Evolutionary conservation across 2,329 filamentous ascomycete genomes (phyloP).

Genomic region (Xylariales sp.): DNA sequence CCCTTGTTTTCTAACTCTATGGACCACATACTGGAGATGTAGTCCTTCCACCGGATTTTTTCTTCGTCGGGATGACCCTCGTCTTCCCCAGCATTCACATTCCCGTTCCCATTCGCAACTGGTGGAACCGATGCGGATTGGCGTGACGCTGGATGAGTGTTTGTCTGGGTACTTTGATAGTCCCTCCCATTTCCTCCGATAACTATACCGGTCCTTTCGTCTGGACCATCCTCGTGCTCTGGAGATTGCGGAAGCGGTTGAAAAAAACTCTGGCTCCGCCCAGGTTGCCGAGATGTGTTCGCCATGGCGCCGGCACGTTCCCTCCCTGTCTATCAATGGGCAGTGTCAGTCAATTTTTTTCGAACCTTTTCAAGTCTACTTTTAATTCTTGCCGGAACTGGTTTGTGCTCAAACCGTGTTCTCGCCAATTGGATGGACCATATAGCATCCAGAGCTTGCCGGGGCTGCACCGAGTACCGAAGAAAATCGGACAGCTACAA

Average conservation of each 20-base stretch:
- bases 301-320: slow-evolving; percentile 38
- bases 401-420: not conserved
- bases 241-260: slow-evolving; percentile 8
- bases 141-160: slow-evolving; percentile 15
- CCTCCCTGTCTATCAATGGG: slow-evolving; percentile 32
- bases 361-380: no score
- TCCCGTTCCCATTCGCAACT: slow-evolving; percentile 9
- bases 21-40: slow-evolving; percentile 46
- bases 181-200: slow-evolving; percentile 29
- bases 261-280: slow-evolving; percentile 16
- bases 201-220: slow-evolving; percentile 40
- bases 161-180: slow-evolving; percentile 34
- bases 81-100: slow-evolving; percentile 19
- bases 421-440: slow-evolving; percentile 1
- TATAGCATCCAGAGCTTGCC: not conserved
- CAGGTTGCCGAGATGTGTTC: slow-evolving; percentile 12
- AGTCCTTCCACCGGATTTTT: slow-evolving; percentile 47
- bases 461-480: not conserved
- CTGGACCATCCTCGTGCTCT: slow-evolving; percentile 18
- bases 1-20: slow-evolving; percentile 84
- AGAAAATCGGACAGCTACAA: slow-evolving; percentile 17
- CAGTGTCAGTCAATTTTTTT: slow-evolving; percentile 7
- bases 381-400: no score
- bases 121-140: slow-evolving; percentile 10
- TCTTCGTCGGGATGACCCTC: slow-evolving; percentile 19